Percentiles rank a stretch among this genome's conserved stretches.
phyloP scores from a whole-genome alignment of 345 rosid genomes.

The Hibiscus syriacus region DNA sequence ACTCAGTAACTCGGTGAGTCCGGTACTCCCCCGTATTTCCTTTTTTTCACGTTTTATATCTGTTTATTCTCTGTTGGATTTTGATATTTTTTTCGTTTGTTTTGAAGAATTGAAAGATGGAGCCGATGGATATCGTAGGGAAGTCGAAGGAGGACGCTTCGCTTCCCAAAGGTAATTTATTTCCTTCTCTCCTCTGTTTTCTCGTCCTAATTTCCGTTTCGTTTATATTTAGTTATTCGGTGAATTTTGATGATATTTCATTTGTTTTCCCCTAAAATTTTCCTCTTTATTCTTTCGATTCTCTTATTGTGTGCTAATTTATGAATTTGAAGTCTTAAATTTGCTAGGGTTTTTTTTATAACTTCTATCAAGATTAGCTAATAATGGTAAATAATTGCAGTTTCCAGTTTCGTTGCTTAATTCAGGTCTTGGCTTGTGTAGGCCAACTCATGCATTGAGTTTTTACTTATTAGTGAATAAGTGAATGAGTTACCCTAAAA shows the following conservation, averaged over 20 bases:
- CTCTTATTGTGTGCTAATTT: neutral
- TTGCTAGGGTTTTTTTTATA: neutral
- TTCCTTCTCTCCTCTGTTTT: neutral
- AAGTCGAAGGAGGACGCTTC: conserved; percentile 99
- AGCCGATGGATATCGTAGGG: conserved; percentile 98
- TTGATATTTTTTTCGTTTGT: neutral
- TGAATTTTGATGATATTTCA: neutral
- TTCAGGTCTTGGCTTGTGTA: neutral
- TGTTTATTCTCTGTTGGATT: conserved; percentile 1
- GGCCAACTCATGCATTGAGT: neutral
- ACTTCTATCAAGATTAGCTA: neutral
- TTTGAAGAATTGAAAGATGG: conserved; percentile 52
- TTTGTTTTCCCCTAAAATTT: neutral
- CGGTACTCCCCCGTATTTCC: neutral
- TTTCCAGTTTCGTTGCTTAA: neutral
- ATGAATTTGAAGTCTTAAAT: neutral
- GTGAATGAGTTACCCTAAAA: neutral
- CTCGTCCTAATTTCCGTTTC: neutral
- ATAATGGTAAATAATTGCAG: neutral
- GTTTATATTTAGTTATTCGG: neutral
- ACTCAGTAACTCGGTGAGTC: conserved; percentile 27
- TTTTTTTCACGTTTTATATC: conserved; percentile 13
- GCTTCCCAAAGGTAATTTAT: conserved; percentile 81
- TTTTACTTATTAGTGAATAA: too few relatives aligned
- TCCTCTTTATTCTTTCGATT: neutral